Evolutionary conservation across 495 filamentous ascomycete species (phyloP).

Genomic region (Annulohypoxylon stygium): DNA sequence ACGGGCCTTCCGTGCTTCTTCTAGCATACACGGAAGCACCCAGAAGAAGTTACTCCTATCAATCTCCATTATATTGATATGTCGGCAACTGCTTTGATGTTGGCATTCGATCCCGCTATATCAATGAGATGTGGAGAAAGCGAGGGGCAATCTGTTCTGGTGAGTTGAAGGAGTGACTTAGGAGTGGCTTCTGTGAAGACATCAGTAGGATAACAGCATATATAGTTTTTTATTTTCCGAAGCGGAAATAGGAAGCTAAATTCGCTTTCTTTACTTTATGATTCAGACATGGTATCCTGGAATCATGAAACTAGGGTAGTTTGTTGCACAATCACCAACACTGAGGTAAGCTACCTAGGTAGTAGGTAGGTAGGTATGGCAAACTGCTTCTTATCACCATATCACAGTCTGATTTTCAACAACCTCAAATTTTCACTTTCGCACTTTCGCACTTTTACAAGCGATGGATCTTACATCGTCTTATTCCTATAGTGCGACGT

Average conservation of each 20-base stretch:
- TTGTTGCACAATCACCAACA: conserved; percentile 17
- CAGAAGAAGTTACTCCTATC: conserved; percentile 64
- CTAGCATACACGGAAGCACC: conserved; percentile 70
- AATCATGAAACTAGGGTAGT: not conserved
- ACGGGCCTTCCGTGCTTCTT: conserved; percentile 68
- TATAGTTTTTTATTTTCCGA: not conserved
- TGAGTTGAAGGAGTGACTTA: not conserved
- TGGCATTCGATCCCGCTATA: not conserved
- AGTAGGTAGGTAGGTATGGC: not conserved
- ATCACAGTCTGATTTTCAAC: not conserved
- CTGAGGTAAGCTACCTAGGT: too few relatives aligned
- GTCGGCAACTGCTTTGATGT: not conserved
- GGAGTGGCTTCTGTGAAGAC: not conserved
- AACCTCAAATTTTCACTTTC: not conserved
- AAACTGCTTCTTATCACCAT: conserved; percentile 3
- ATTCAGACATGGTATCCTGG: not conserved
- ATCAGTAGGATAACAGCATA: not conserved
- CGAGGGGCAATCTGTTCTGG: not conserved
- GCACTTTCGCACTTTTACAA: not conserved
- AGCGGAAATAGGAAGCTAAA: not conserved
- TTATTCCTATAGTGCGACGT: not conserved
- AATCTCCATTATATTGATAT: conserved; percentile 71
- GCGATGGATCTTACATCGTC: not conserved
- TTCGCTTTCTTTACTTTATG: not conserved
- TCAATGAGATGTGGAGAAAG: not conserved